phyloP scores from a whole-genome alignment of 176 grass and related monocot species.

The Melocanna baccifera region DNA sequence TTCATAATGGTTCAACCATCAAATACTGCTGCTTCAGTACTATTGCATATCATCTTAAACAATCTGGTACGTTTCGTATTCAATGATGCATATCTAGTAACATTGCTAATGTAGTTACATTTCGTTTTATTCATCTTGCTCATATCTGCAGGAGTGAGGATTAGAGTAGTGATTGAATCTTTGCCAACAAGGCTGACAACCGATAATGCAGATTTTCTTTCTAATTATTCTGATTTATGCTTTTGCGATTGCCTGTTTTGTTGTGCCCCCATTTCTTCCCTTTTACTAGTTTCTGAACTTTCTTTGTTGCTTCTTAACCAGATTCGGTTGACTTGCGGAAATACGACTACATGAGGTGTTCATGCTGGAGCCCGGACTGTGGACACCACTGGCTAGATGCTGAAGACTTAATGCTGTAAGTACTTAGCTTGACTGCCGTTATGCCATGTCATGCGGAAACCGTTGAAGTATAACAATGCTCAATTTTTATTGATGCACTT shows the following conservation, averaged over 20 bases:
- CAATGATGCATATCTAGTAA: background rate
- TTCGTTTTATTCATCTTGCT: background rate
- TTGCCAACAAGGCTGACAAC: background rate
- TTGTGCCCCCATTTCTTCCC: background rate
- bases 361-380: background rate
- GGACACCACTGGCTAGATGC: background rate
- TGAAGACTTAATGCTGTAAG: background rate
- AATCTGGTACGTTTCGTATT: slow-evolving; percentile 31
- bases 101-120: slow-evolving; percentile 3
- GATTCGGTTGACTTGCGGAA: slow-evolving; percentile 16
- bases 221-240: background rate
- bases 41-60: slow-evolving; percentile 6
- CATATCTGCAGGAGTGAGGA: slow-evolving; percentile 12
- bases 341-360: slow-evolving; percentile 3
- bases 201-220: background rate
- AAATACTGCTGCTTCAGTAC: slow-evolving; percentile 29
- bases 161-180: slow-evolving; percentile 27
- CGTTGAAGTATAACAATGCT: background rate
- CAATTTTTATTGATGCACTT: slow-evolving; percentile 13
- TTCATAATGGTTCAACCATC: slow-evolving; percentile 26
- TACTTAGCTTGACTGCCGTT: background rate
- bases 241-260: background rate
- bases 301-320: background rate
- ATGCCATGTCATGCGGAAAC: background rate
- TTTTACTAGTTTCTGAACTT: background rate